A percentile compares a stretch with the other conserved stretches of the same genome.
These are phyloP conservation scores for Polychytrium aggregatum DNA, from an alignment of 192 early-diverging fungal genomes.

Conservation along the genomic window DNA sequence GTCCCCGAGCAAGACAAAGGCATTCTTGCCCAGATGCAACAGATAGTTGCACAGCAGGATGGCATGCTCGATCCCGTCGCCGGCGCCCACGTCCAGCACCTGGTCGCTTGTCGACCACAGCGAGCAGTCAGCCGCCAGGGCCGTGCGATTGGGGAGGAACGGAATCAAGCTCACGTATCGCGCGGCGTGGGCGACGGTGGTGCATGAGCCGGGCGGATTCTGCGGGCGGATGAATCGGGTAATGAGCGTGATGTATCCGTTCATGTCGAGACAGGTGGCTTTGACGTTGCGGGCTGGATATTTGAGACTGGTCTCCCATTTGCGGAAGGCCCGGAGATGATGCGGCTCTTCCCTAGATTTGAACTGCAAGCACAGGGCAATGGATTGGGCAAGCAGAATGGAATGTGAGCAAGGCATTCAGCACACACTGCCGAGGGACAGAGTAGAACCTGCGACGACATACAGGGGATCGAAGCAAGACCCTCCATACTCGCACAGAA, in stretches of 20 bases:
- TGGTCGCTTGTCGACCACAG: constrained; percentile 36
- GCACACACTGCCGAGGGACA: too few relatives aligned
- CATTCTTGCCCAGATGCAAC: constrained; percentile 7
- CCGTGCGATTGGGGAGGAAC: constrained; percentile 21
- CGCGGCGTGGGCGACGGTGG: constrained; percentile 13
- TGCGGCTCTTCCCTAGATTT: too few relatives aligned
- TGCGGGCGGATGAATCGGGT: constrained; percentile 38
- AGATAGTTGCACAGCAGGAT: constrained; percentile 43
- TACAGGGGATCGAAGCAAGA: too few relatives aligned
- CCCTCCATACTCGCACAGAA: too few relatives aligned
- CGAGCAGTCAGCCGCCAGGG: constrained; percentile 13
- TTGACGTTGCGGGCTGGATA: too few relatives aligned
- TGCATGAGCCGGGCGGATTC: constrained; percentile 6
- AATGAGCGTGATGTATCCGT: constrained; percentile 26
- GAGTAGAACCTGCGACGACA: too few relatives aligned
- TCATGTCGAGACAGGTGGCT: background rate
- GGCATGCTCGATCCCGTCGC: constrained; percentile 38
- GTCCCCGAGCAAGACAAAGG: constrained; percentile 32
- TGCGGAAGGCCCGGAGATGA: too few relatives aligned
- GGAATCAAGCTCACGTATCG: constrained; percentile 40
- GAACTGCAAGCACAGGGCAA: too few relatives aligned
- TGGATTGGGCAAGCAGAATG: too few relatives aligned
- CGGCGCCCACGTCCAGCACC: constrained; percentile 35
- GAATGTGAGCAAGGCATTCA: too few relatives aligned
- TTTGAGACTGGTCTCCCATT: too few relatives aligned